Percentiles rank a stretch among this genome's conserved stretches.
phyloP scores from a whole-genome alignment of 805 yeast species.

The Wickerhamiella spandovensis region DNA sequence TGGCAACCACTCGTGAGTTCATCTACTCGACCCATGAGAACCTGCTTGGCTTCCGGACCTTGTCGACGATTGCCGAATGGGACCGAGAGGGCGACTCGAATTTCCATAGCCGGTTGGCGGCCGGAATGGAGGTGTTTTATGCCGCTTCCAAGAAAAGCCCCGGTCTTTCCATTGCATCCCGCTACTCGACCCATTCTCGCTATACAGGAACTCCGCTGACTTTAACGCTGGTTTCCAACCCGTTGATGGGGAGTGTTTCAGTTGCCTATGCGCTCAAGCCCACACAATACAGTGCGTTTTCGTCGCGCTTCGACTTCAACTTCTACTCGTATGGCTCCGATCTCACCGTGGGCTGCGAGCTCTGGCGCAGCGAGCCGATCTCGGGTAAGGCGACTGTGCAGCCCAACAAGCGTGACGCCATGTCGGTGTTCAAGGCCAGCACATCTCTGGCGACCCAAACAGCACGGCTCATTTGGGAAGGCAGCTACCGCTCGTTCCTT shows the following conservation, averaged over 20 bases:
- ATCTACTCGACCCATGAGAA: constrained; percentile 76
- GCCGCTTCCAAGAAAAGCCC: constrained; percentile 77
- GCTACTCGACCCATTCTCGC: constrained; percentile 76
- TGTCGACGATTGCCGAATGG: constrained; percentile 48
- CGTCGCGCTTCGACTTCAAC: constrained; percentile 80
- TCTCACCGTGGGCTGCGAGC: constrained; percentile 71
- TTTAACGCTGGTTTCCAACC: constrained; percentile 75
- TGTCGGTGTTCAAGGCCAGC: constrained; percentile 61
- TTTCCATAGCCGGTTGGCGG: constrained; percentile 40
- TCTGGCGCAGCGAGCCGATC: constrained; percentile 42
- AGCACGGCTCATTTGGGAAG: constrained; percentile 72
- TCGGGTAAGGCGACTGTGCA: constrained; percentile 6
- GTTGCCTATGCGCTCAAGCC: constrained; percentile 81
- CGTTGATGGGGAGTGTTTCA: constrained; percentile 77
- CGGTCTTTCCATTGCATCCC: constrained; percentile 69
- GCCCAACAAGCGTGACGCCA: constrained; percentile 7
- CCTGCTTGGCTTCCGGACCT: constrained; percentile 63
- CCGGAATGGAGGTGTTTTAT: constrained; percentile 84
- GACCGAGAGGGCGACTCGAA: constrained; percentile 7
- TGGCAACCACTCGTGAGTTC: constrained; percentile 47
- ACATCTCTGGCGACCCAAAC: constrained; percentile 53
- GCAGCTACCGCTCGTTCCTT: constrained; percentile 66
- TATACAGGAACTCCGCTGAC: constrained; percentile 83
- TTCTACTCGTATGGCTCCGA: constrained; percentile 82
- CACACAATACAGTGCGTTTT: constrained; percentile 52